Evolutionary conservation across 177 flowering plant genomes (phyloP).

Genomic region (Vitis hybrid): DNA sequence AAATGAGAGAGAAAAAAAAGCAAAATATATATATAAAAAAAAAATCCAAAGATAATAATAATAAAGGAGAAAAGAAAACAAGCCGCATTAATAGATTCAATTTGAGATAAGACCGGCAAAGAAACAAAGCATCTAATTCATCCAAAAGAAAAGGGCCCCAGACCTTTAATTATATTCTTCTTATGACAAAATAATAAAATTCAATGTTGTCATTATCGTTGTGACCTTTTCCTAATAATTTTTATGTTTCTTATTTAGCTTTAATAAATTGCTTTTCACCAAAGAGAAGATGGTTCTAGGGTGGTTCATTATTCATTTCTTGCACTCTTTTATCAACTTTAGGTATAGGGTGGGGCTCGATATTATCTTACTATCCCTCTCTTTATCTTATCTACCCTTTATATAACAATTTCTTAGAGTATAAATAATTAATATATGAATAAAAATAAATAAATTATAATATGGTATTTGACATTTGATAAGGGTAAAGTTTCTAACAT

Average conservation of each 20-base stretch:
- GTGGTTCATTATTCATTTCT: background rate
- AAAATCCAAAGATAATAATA: no score
- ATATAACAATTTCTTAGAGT: no score
- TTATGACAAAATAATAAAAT: background rate
- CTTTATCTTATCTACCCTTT: no score
- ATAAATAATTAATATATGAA: no score
- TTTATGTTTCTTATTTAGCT: background rate
- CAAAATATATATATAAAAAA: no score
- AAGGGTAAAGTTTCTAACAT: fast-evolving
- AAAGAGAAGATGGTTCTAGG: background rate
- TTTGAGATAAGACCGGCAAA: background rate
- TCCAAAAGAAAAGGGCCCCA: background rate
- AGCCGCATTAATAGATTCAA: no score
- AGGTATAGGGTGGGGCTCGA: background rate
- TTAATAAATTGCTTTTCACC: background rate
- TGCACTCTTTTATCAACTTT: background rate
- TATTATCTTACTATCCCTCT: no score
- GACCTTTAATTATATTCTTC: background rate
- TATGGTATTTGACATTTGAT: fast-evolving
- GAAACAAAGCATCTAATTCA: background rate
- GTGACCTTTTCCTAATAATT: background rate
- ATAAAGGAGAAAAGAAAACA: no score
- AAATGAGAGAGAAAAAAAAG: no score
- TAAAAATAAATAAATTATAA: no score
- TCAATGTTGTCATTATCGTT: background rate